Conservation (phyloP, 371 early-diverging fungal species). For the Actinomortierella ambigua region DNA sequence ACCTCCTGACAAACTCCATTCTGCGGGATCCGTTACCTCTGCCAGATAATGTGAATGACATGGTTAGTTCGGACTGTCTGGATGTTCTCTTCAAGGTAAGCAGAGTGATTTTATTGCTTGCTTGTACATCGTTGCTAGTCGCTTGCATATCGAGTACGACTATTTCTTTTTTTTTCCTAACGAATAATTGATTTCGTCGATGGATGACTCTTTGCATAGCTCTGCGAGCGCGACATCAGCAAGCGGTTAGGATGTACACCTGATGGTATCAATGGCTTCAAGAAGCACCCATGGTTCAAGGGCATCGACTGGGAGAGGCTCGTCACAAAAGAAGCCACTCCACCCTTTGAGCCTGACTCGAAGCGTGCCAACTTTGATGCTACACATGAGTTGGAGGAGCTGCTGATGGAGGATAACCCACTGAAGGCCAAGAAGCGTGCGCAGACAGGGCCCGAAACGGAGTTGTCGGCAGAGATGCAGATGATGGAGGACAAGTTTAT, state of each 20-base stretch:
- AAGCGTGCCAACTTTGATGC: slow-evolving; percentile 90
- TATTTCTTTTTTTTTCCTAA: slow-evolving; percentile 1
- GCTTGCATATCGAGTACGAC: background rate
- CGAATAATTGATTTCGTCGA: background rate
- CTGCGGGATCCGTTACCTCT: slow-evolving; percentile 59
- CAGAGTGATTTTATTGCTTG: background rate
- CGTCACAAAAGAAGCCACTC: slow-evolving; percentile 53
- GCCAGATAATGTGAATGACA: slow-evolving; percentile 56
- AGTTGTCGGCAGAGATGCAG: slow-evolving; percentile 54
- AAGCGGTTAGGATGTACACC: slow-evolving; percentile 63
- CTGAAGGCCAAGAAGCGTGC: slow-evolving; percentile 54
- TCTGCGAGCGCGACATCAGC: slow-evolving; percentile 63
- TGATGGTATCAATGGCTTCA: slow-evolving; percentile 59
- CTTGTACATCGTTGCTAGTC: background rate
- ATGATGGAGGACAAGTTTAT: slow-evolving; percentile 69
- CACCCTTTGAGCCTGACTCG: slow-evolving; percentile 71
- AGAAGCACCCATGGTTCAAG: slow-evolving; percentile 65
- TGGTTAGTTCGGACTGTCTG: slow-evolving; percentile 57
- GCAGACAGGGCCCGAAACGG: slow-evolving; percentile 40
- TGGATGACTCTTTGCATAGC: slow-evolving; percentile 47
- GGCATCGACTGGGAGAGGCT: slow-evolving; percentile 63
- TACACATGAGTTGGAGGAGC: slow-evolving; percentile 92
- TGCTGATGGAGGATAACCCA: slow-evolving; percentile 87
- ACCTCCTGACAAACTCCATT: slow-evolving; percentile 72
- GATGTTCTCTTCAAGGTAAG: slow-evolving; percentile 62